Conservation (phyloP, 2,329 filamentous ascomycete species). For the Aspergillus tubingensis region DNA sequence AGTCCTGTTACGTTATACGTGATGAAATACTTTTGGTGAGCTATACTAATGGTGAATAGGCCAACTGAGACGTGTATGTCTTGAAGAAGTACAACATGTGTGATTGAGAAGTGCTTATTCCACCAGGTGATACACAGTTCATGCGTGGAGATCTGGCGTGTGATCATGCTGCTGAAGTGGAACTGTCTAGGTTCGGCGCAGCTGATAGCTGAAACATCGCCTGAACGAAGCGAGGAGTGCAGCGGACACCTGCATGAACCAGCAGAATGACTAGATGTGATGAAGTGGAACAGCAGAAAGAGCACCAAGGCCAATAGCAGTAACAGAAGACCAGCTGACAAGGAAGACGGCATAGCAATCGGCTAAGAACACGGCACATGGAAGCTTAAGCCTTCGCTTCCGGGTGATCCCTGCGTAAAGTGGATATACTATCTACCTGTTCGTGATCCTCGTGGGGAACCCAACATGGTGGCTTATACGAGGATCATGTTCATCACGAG, state of each 20-base stretch:
- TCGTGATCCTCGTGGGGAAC: background rate
- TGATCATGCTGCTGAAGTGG: background rate
- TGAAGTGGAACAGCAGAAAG: too few relatives aligned
- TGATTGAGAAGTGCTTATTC: background rate
- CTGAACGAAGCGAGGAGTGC: background rate
- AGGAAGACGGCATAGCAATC: background rate
- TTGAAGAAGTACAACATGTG: background rate
- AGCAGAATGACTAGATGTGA: too few relatives aligned
- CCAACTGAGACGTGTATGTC: background rate
- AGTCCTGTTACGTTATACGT: background rate
- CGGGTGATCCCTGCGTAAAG: background rate
- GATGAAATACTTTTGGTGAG: background rate
- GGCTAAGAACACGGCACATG: background rate
- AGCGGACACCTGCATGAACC: background rate
- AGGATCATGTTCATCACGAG: background rate
- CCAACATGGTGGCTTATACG: background rate
- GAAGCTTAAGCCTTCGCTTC: background rate
- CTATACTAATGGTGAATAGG: background rate
- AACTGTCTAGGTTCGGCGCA: background rate
- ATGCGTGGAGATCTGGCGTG: background rate
- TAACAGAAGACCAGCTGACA: background rate
- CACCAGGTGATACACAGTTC: background rate
- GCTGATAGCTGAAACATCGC: background rate
- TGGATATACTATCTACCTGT: background rate
- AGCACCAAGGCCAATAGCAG: too few relatives aligned